A percentile compares a stretch with the other conserved stretches of the same genome.
phyloP scores from a whole-genome alignment of 177 flowering plant species.

The Vitis hybrid region DNA sequence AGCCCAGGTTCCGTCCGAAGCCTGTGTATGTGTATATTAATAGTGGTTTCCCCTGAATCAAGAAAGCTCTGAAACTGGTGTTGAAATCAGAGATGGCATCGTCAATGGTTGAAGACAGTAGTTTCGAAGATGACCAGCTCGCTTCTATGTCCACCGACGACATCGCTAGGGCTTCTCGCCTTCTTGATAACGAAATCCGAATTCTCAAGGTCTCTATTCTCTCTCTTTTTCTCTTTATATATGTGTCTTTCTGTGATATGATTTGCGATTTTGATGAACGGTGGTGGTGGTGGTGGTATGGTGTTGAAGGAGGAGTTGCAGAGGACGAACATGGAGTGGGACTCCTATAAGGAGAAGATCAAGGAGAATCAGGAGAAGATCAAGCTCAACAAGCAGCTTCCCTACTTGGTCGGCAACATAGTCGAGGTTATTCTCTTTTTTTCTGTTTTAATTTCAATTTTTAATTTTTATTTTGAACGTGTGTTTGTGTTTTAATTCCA shows the following conservation, averaged over 20 bases:
- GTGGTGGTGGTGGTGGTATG: constrained; percentile 6
- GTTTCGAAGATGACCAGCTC: constrained; percentile 77
- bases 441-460: neutral
- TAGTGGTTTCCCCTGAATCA: too few relatives aligned
- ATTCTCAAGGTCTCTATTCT: constrained; percentile 51
- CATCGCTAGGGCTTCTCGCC: constrained; percentile 71
- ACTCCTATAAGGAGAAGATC: constrained; percentile 77
- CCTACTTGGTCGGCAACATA: constrained; percentile 93
- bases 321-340: constrained; percentile 74
- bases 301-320: constrained; percentile 75
- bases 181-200: constrained; percentile 87
- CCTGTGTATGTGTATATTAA: too few relatives aligned
- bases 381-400: constrained; percentile 94
- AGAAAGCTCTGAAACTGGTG: neutral
- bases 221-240: neutral
- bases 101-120: constrained; percentile 67
- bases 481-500: neutral
- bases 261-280: neutral
- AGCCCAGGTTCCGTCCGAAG: too few relatives aligned
- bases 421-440: constrained; percentile 64
- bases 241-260: neutral
- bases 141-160: constrained; percentile 76
- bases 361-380: constrained; percentile 98
- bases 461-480: neutral
- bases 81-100: constrained; percentile 43